A percentile compares a stretch with the other conserved stretches of the same genome.
These are phyloP conservation scores for Fistulina hepatica DNA, from an alignment of 1,284 basidiomycete genomes.

Conservation along the genomic window DNA sequence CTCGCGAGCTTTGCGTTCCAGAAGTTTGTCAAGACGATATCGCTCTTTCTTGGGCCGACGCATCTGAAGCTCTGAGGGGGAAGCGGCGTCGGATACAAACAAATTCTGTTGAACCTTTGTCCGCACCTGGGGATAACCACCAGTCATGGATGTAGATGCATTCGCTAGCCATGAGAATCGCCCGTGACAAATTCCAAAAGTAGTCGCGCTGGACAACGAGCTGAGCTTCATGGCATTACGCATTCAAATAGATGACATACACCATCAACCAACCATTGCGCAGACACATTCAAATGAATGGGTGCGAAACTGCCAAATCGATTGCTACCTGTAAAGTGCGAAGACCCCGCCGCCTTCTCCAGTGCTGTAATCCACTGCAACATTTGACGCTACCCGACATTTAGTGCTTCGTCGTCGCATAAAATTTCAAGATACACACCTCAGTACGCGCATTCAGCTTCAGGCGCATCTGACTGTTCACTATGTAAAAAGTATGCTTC, in stretches of 20 bases:
- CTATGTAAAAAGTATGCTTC: slow-evolving; percentile 90
- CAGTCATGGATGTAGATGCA: slow-evolving; percentile 91
- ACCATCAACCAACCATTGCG: slow-evolving; percentile 99
- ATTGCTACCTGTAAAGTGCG: slow-evolving; percentile 74
- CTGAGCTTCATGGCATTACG: slow-evolving; percentile 5
- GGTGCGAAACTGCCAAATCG: slow-evolving; percentile 94
- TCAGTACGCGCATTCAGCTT: slow-evolving; percentile 88
- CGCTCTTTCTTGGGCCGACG: slow-evolving; percentile 76
- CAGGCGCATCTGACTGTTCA: slow-evolving; percentile 83
- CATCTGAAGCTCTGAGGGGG: slow-evolving; percentile 62
- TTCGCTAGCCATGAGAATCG: slow-evolving; percentile 85
- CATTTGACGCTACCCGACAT: slow-evolving; percentile 71
- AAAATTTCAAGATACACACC: slow-evolving; percentile 26
- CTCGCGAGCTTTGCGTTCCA: slow-evolving; percentile 90
- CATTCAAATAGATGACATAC: slow-evolving; percentile 32
- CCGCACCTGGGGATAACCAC: slow-evolving; percentile 80
- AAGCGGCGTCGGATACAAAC: slow-evolving; percentile 14
- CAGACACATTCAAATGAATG: slow-evolving; percentile 84
- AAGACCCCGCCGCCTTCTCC: slow-evolving; percentile 71
- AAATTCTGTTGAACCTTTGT: no score
- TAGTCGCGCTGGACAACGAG: slow-evolving; percentile 65
- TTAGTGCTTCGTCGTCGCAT: slow-evolving; percentile 1
- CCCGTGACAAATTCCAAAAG: slow-evolving; percentile 95
- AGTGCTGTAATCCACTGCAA: slow-evolving; percentile 93
- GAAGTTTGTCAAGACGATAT: slow-evolving; percentile 81